Base-by-base conservation (phyloP, 2,329 filamentous ascomycete species). In the Didymella exigua region DNA sequence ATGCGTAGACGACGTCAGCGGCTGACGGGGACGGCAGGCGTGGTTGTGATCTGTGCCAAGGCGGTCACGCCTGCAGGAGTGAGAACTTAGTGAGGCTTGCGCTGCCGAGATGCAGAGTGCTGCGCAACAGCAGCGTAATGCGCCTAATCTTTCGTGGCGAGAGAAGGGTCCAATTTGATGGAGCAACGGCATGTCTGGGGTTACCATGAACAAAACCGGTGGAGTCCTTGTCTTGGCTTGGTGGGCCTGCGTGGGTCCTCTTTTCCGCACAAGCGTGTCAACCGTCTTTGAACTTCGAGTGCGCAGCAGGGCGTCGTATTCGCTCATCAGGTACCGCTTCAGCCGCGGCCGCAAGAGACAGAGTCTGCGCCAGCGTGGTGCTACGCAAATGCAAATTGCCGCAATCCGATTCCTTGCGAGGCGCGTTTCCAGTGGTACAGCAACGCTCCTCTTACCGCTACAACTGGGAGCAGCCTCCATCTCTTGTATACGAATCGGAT, bases 181-280 rank as follows among this genome's bases (percentile, higher is more conserved):
- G 19, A 19, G 21, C 44, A 49, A 31, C 27, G 26, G 18, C 33
- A 19, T 21, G 29, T 14, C 13, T 24, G 29, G 26, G 41, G 42
- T 36, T 18, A 40, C 40, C 44, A 49, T 33, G 46, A 29, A 46
- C 42, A n/a, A 21, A 42, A 47, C 21, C 23, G 34, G 18, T 50
- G 45, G 38, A 18, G 24, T n/a, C 33, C 34, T 55, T 36, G 33
- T 46, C 41, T 55, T 55, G 42, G 52, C 41, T 36, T 42, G 52
- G 52, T 55, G 46, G 52, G 41, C 18, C 52, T 29, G 21, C 26
- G 40, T 41, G 46, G 29, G 21, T 37, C 52, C 52, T 23, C 46
- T 55, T 31, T 55, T 42, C 41, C 24, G 36, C 26, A 24, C 46
- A 50, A 55, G 52, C 46, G 52, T 50, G 40, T 41, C 52, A 55